phyloP scores from a whole-genome alignment of 2,329 filamentous ascomycete species.

The Eutypa lata region DNA sequence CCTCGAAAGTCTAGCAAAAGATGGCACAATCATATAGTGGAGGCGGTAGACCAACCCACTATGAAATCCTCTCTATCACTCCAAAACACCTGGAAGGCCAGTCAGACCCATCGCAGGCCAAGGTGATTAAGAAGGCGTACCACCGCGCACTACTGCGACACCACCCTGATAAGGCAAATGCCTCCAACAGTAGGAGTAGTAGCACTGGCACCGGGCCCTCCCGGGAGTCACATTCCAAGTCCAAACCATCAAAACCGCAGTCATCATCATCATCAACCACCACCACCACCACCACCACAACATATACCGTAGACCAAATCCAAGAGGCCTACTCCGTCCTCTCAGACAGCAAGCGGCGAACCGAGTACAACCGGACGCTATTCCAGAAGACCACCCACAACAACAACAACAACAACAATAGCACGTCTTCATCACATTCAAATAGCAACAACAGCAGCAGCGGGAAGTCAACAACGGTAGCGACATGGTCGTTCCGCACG shows the following conservation, averaged over 20 bases:
- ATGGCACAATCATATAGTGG: slow-evolving; percentile 7
- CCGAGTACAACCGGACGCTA: slow-evolving; percentile 53
- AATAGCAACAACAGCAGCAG: no score
- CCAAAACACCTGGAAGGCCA: slow-evolving; percentile 43
- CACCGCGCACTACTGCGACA: slow-evolving; percentile 61
- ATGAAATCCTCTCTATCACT: slow-evolving; percentile 58
- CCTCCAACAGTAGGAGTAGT: slow-evolving; percentile 8
- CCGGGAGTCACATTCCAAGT: background rate
- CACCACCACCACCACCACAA: background rate
- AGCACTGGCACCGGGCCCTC: background rate
- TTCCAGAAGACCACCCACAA: slow-evolving; percentile 15
- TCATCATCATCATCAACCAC: slow-evolving; percentile 8
- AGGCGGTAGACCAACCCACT: slow-evolving; percentile 48
- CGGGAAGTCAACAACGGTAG: background rate
- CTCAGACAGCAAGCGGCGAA: slow-evolving; percentile 45
- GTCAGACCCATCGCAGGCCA: slow-evolving; percentile 40
- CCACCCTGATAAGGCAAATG: slow-evolving; percentile 58
- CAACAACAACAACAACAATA: background rate
- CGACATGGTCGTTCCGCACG: slow-evolving; percentile 33
- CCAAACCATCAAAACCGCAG: slow-evolving; percentile 8
- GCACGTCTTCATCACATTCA: no score
- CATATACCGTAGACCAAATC: slow-evolving; percentile 62
- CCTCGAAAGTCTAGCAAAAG: background rate
- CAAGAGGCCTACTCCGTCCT: slow-evolving; percentile 56
- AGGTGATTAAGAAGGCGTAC: slow-evolving; percentile 57